Percentiles rank a stretch among this genome's conserved stretches.
phyloP scores from a whole-genome alignment of 1,284 basidiomycete genomes.

The Puccinia hordei region DNA sequence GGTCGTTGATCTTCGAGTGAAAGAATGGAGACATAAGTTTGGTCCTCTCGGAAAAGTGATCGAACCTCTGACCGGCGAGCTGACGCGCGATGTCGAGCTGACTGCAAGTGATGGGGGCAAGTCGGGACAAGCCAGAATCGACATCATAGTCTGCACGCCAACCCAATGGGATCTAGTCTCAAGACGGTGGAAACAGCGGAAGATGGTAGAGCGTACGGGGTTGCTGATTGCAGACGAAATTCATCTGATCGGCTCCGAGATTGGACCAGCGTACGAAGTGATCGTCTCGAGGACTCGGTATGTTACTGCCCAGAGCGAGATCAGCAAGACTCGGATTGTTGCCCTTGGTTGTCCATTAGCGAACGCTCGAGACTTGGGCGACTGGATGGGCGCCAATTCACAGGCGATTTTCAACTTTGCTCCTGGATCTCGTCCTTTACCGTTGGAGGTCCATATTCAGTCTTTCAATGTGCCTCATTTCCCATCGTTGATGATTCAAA shows the following conservation, averaged over 20 bases:
- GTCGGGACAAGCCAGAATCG: conserved; percentile 67
- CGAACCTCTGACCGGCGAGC: conserved; percentile 88
- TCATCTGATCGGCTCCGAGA: conserved; percentile 82
- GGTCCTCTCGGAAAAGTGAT: conserved; percentile 82
- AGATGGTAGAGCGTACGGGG: conserved; percentile 91
- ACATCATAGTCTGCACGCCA: conserved; percentile 87
- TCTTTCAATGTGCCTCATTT: conserved; percentile 95
- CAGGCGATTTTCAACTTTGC: conserved; percentile 98
- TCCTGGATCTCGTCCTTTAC: conserved; percentile 86
- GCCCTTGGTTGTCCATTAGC: conserved; percentile 91
- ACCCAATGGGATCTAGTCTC: conserved; percentile 95
- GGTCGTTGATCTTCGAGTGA: conserved; percentile 87
- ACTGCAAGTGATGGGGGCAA: conserved; percentile 65
- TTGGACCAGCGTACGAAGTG: conserved; percentile 94
- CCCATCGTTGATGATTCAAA: conserved; percentile 96
- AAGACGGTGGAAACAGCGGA: conserved; percentile 90
- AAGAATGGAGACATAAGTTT: conserved; percentile 88
- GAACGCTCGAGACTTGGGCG: conserved; percentile 93
- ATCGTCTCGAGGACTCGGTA: conserved; percentile 91
- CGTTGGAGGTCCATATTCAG: conserved; percentile 96
- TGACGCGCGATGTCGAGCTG: conserved; percentile 85
- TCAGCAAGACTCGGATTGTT: conserved; percentile 81
- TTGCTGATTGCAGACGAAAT: conserved; percentile 93
- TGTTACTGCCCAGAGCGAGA: conserved; percentile 88
- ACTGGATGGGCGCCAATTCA: conserved; percentile 93